Evolutionary conservation across 768 basidiomycete genomes (phyloP).

Genomic region (Boletellus sp.): DNA sequence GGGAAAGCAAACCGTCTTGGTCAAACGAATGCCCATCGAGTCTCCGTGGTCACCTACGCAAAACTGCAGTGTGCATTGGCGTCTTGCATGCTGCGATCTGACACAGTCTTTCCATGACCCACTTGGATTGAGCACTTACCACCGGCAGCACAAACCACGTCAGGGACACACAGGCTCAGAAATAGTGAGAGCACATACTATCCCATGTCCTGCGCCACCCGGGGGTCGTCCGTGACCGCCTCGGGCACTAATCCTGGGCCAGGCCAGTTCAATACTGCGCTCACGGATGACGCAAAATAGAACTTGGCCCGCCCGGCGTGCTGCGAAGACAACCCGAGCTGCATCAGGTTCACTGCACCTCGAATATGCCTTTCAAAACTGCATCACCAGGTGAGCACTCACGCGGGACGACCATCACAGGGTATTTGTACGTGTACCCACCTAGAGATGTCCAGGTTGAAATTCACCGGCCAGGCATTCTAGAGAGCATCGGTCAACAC

Average conservation of each 20-base stretch:
- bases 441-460: slow-evolving; percentile 39
- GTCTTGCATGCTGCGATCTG: slow-evolving; percentile 37
- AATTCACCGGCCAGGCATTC: slow-evolving; percentile 61
- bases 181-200: slow-evolving; percentile 22
- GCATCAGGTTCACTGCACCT: slow-evolving; percentile 50
- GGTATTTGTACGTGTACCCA: background rate
- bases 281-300: slow-evolving; percentile 52
- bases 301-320: slow-evolving; percentile 35
- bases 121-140: slow-evolving; percentile 38
- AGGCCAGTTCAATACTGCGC: slow-evolving; percentile 26
- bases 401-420: background rate
- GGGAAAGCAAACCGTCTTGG: too few species aligned
- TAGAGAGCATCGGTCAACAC: too few species aligned
- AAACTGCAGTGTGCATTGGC: slow-evolving; percentile 17
- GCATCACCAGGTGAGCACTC: background rate
- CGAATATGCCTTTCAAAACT: slow-evolving; percentile 46
- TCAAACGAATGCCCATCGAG: too few species aligned
- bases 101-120: slow-evolving; percentile 52
- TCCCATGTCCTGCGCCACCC: slow-evolving; percentile 32
- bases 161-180: too few species aligned
- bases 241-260: slow-evolving; percentile 20
- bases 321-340: slow-evolving; percentile 42
- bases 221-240: slow-evolving; percentile 21
- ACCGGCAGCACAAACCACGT: too few species aligned
- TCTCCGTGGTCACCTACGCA: slow-evolving; percentile 20